phyloP scores from a whole-genome alignment of 2,329 filamentous ascomycete species.

The Sphaerulina populicola region DNA sequence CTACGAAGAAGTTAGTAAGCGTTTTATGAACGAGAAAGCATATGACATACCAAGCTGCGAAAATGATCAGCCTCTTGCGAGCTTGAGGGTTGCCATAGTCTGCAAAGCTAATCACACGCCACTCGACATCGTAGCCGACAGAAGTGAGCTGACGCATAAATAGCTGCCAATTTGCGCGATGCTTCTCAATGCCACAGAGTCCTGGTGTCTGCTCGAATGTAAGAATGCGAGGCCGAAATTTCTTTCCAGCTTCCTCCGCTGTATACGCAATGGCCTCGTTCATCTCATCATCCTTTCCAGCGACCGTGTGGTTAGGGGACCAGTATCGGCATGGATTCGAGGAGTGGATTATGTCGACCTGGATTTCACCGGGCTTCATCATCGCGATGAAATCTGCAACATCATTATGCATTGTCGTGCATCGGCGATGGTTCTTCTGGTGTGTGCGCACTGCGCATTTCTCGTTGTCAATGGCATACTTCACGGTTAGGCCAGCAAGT shows the following conservation, averaged over 20 bases:
- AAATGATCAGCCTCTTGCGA: constrained; percentile 44
- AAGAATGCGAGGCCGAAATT: constrained; percentile 56
- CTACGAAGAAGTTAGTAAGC: constrained; percentile 35
- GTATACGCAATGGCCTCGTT: constrained; percentile 54
- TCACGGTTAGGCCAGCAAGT: constrained; percentile 50
- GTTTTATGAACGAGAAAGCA: neutral
- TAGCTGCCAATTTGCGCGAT: constrained; percentile 47
- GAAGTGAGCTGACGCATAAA: constrained; percentile 58
- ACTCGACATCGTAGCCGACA: constrained; percentile 60
- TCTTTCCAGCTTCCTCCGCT: constrained; percentile 44
- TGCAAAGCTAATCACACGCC: constrained; percentile 50
- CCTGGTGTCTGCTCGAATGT: constrained; percentile 76
- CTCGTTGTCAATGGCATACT: constrained; percentile 51
- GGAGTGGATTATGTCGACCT: constrained; percentile 62
- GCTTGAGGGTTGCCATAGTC: constrained; percentile 45
- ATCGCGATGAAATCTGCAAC: constrained; percentile 43
- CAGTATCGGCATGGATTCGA: constrained; percentile 72
- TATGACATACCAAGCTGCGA: constrained; percentile 45
- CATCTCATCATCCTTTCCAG: constrained; percentile 52
- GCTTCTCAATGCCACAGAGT: constrained; percentile 45
- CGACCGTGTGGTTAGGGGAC: constrained; percentile 60
- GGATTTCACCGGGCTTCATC: constrained; percentile 19
- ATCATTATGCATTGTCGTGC: constrained; percentile 13
- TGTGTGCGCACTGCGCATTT: constrained; percentile 51
- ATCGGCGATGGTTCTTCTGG: constrained; percentile 47